Percentiles rank a stretch among this genome's conserved stretches.
These are phyloP conservation scores for Aegilops umbellulata DNA, from an alignment of 176 grass and related monocot species.

Conservation along the genomic window DNA sequence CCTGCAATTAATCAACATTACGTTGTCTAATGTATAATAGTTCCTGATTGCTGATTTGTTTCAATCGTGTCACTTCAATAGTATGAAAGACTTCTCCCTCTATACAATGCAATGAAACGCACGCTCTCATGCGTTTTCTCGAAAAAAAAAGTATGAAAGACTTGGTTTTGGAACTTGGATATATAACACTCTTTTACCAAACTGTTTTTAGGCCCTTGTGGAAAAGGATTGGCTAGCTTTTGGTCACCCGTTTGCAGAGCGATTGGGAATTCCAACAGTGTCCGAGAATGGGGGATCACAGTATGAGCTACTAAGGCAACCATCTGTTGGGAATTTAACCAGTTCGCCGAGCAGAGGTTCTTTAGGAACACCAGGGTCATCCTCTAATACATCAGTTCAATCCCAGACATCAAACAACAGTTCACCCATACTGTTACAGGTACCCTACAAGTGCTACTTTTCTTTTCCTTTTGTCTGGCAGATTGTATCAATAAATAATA, in stretches of 20 bases:
- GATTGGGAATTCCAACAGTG: constrained; percentile 88
- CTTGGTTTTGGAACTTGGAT: constrained; percentile 9
- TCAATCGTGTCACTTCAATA: constrained; percentile 11
- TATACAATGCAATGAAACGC: too few relatives aligned
- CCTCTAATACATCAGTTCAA: constrained; percentile 55
- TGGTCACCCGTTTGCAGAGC: constrained; percentile 94
- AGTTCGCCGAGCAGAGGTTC: constrained; percentile 63
- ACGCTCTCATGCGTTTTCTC: too few relatives aligned
- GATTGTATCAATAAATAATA: constrained; percentile 12
- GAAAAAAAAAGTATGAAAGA: neutral
- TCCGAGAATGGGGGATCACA: constrained; percentile 57
- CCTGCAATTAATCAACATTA: neutral
- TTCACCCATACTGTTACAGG: constrained; percentile 96
- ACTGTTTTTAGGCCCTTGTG: constrained; percentile 70
- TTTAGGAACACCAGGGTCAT: constrained; percentile 52
- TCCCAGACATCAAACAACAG: constrained; percentile 76
- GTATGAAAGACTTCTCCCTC: constrained; percentile 2
- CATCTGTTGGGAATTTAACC: constrained; percentile 70
- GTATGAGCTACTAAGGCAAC: constrained; percentile 75
- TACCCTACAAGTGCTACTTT: constrained; percentile 35
- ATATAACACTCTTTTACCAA: constrained; percentile 21
- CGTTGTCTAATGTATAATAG: neutral
- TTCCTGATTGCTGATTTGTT: constrained; percentile 6
- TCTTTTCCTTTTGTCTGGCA: neutral
- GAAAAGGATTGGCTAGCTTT: constrained; percentile 99